These are phyloP conservation scores for Candida pseudoglaebosa DNA, from an alignment of 805 yeast species.

Conservation along the genomic window DNA sequence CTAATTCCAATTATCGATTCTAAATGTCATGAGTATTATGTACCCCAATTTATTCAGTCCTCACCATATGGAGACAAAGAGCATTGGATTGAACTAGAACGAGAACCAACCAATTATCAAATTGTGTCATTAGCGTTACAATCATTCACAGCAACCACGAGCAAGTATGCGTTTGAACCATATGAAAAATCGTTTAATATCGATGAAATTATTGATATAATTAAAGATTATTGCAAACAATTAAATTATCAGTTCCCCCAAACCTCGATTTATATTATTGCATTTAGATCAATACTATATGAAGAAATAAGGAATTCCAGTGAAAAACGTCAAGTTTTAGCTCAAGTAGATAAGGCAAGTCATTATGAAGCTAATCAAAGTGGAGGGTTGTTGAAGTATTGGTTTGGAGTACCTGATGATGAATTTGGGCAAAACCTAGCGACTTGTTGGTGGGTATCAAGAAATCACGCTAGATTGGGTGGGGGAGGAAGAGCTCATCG, in stretches of 20 bases:
- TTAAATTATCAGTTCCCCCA: slow-evolving; percentile 10
- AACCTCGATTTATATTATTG: slow-evolving; percentile 26
- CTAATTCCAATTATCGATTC: slow-evolving; percentile 12
- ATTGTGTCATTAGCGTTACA: slow-evolving; percentile 28
- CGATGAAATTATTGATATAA: slow-evolving; percentile 15
- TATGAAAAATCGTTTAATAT: slow-evolving; percentile 27
- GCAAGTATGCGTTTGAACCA: slow-evolving; percentile 19
- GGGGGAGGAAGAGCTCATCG: slow-evolving; percentile 32
- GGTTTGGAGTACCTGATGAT: slow-evolving; percentile 36
- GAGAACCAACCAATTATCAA: slow-evolving; percentile 16
- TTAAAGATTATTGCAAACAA: slow-evolving; percentile 11
- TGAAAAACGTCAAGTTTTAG: slow-evolving; percentile 22
- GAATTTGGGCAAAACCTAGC: slow-evolving; percentile 31
- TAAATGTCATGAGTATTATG: slow-evolving; percentile 5
- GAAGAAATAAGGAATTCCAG: slow-evolving; percentile 20
- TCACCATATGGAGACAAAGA: slow-evolving; percentile 27
- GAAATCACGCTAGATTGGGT: slow-evolving; percentile 26
- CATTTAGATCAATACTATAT: slow-evolving; percentile 28
- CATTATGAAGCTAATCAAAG: slow-evolving; percentile 14
- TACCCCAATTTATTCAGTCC: slow-evolving; percentile 15
- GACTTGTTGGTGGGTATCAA: slow-evolving; percentile 35
- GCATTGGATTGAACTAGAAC: slow-evolving; percentile 23
- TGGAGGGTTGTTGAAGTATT: slow-evolving; percentile 12
- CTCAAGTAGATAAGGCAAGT: slow-evolving; percentile 26
- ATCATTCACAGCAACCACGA: slow-evolving; percentile 15